Evolutionary conservation across 1,139 yeast genomes (phyloP).

Genomic region (Sporopachydermia cereana): DNA sequence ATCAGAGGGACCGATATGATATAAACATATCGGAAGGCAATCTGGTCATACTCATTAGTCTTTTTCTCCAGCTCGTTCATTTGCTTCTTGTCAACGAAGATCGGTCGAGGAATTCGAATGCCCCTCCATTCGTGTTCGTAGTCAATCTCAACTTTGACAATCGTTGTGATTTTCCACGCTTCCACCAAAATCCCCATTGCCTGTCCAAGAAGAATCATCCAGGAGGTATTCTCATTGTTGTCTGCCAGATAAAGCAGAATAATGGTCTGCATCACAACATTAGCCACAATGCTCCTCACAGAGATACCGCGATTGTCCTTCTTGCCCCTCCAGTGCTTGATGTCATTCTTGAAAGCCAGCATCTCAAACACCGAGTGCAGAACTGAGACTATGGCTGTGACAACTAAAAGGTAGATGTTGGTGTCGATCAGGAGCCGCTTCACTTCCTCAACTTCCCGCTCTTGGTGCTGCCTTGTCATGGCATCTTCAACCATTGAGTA

Average conservation of each 20-base stretch:
- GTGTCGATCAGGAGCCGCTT: conserved; percentile 28
- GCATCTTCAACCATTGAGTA: conserved; percentile 21
- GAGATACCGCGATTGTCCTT: conserved; percentile 29
- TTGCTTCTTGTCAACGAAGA: conserved; percentile 24
- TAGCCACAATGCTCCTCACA: conserved; percentile 29
- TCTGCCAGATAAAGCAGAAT: conserved; percentile 28
- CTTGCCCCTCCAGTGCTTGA: conserved; percentile 28
- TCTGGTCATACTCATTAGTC: conserved; percentile 31
- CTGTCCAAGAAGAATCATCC: conserved; percentile 27
- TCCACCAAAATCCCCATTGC: conserved; percentile 29
- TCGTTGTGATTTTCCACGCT: conserved; percentile 32
- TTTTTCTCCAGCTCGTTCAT: conserved; percentile 27
- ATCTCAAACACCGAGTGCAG: conserved; percentile 28
- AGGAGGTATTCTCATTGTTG: conserved; percentile 29
- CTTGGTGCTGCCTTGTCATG: conserved; percentile 19
- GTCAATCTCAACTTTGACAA: conserved; percentile 21
- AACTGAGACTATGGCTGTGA: conserved; percentile 25
- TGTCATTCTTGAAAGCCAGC: conserved; percentile 29
- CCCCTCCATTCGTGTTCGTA: conserved; percentile 10
- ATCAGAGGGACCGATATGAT: conserved; percentile 27
- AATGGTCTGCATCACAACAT: conserved; percentile 28
- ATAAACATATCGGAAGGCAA: conserved; percentile 28
- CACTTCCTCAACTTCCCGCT: conserved; percentile 25
- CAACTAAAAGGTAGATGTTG: conserved; percentile 24
- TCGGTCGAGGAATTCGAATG: conserved; percentile 14